A percentile compares a stretch with the other conserved stretches of the same genome.
Conservation (phyloP, 73 alveolate species). For the Symbiodinium natans region DNA sequence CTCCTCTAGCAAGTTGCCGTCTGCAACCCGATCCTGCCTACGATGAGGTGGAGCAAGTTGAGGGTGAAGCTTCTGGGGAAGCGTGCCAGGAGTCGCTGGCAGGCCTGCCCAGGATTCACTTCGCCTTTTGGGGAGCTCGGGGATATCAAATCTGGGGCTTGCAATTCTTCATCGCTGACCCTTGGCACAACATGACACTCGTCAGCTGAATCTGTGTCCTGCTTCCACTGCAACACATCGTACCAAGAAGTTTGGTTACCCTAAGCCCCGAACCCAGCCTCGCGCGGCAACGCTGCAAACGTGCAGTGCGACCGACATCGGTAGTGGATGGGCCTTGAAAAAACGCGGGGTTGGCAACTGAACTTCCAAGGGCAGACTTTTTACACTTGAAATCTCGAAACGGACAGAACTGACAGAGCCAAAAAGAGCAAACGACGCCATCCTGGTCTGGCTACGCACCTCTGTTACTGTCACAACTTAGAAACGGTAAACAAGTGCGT, state of each 20-base stretch:
- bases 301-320: conserved; percentile 45
- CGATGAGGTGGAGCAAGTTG: conserved; percentile 43
- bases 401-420: too few relatives aligned
- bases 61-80: conserved; percentile 51
- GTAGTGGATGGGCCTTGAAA: conserved; percentile 31
- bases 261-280: conserved; percentile 11
- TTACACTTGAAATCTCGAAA: too few relatives aligned
- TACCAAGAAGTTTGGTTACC: not conserved
- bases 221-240: not conserved
- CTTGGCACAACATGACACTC: not conserved
- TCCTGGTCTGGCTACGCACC: too few relatives aligned
- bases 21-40: too few relatives aligned
- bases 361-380: too few relatives aligned
- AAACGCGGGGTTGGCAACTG: not conserved
- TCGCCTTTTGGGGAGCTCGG: too few relatives aligned
- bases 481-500: too few relatives aligned
- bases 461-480: too few relatives aligned
- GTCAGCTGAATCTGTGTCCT: not conserved
- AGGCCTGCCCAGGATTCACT: too few relatives aligned
- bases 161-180: not conserved
- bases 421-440: too few relatives aligned
- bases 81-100: conserved; percentile 51
- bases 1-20: too few relatives aligned
- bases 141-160: too few relatives aligned
- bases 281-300: conserved; percentile 62